Percentiles rank a stretch among this genome's conserved stretches.
Evolutionary conservation across 495 filamentous ascomycete genomes (phyloP).

Genomic region (Emericellopsis terricola): DNA sequence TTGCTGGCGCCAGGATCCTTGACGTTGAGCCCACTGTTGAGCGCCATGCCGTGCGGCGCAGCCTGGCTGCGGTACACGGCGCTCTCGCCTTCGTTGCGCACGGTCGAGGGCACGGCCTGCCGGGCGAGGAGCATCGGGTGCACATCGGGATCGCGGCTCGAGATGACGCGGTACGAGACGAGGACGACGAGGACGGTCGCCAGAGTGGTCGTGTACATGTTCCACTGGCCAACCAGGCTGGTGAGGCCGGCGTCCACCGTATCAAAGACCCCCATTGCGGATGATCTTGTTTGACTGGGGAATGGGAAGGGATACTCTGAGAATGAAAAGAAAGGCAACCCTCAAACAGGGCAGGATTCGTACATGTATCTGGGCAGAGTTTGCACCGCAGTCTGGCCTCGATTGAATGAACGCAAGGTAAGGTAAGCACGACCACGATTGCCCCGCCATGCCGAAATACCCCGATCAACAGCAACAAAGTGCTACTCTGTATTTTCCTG

Average conservation of each 20-base stretch:
- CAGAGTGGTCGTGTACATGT: constrained; percentile 50
- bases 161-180: constrained; percentile 32
- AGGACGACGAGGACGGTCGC: constrained; percentile 36
- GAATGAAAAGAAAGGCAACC: too few relatives aligned
- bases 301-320: too few relatives aligned
- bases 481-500: too few relatives aligned
- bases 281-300: not conserved
- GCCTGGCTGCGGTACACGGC: constrained; percentile 64
- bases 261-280: constrained; percentile 28
- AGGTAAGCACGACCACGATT: too few relatives aligned
- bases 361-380: too few relatives aligned
- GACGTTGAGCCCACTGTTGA: constrained; percentile 68
- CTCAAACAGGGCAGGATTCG: too few relatives aligned
- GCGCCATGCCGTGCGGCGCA: constrained; percentile 67
- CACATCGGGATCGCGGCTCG: constrained; percentile 55
- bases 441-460: too few relatives aligned
- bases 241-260: constrained; percentile 48
- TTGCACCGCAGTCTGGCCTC: too few relatives aligned
- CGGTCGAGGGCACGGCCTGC: constrained; percentile 56
- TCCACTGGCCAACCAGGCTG: constrained; percentile 59
- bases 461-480: too few relatives aligned
- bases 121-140: constrained; percentile 81
- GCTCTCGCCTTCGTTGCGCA: constrained; percentile 71
- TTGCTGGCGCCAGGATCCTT: constrained; percentile 66
- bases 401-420: too few relatives aligned